A percentile compares a stretch with the other conserved stretches of the same genome.
phyloP scores from a whole-genome alignment of 371 early-diverging fungal species.

The Amoeboaphelidium protococcarum region DNA sequence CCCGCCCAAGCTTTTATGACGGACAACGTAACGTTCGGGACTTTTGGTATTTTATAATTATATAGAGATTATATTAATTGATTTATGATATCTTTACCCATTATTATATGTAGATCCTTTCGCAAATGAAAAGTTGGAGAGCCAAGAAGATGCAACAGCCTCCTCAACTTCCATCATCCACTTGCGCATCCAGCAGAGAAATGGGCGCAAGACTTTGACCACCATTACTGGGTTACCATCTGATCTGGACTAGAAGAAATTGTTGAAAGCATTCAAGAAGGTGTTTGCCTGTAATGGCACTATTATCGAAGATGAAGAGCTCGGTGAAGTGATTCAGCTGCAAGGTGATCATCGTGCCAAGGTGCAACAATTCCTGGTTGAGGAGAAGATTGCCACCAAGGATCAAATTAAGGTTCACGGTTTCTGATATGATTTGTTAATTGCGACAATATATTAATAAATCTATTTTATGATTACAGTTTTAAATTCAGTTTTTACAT shows the following conservation, averaged over 20 bases:
- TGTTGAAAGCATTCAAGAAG: conserved; percentile 85
- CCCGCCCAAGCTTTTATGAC: neutral
- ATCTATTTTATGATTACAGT: too few species aligned
- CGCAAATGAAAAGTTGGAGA: neutral
- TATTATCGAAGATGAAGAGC: conserved; percentile 64
- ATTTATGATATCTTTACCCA: neutral
- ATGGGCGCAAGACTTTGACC: conserved; percentile 86
- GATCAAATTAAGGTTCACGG: conserved; percentile 78
- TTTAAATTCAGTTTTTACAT: too few species aligned
- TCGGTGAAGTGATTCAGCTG: conserved; percentile 71
- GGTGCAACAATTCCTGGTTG: conserved; percentile 40
- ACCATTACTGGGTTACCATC: conserved; percentile 73
- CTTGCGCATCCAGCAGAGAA: conserved; percentile 76
- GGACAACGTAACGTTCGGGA: neutral
- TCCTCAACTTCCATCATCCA: neutral
- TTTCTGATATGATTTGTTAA: too few species aligned
- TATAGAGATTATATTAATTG: too few species aligned
- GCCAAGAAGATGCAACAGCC: neutral
- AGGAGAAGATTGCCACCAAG: conserved; percentile 52
- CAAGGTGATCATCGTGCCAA: conserved; percentile 82
- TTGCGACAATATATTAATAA: too few species aligned
- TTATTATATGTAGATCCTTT: neutral
- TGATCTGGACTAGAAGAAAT: conserved; percentile 55
- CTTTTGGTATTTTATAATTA: neutral
- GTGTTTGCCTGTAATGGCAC: conserved; percentile 90